A percentile compares a stretch with the other conserved stretches of the same genome.
Conservation (phyloP, 2,329 filamentous ascomycete genomes). For the Talaromyces sp. region DNA sequence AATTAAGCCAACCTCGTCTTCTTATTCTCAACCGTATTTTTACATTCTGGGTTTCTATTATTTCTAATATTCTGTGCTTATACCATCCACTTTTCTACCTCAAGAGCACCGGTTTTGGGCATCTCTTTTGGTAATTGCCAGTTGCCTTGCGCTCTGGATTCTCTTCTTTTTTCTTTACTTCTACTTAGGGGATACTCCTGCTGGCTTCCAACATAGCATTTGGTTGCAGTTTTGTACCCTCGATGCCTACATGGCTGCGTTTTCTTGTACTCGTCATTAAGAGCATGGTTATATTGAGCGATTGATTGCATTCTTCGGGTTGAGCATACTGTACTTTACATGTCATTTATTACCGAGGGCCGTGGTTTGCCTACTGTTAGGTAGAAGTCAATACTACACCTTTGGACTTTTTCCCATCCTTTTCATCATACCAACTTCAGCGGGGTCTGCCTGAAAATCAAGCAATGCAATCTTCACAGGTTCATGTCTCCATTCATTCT, state of each 20-base stretch:
- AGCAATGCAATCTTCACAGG: not conserved
- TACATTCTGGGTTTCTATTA: slow-evolving; percentile 10
- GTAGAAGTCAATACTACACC: slow-evolving; percentile 9
- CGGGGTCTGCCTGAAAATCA: too few relatives aligned
- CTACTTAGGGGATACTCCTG: not conserved
- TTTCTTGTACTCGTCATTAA: slow-evolving; percentile 11
- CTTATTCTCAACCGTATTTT: not conserved
- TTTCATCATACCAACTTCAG: not conserved
- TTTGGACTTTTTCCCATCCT: not conserved
- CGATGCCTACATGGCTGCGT: slow-evolving; percentile 1
- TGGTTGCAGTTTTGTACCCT: not conserved
- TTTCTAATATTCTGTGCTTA: slow-evolving; percentile 17
- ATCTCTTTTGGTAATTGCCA: not conserved
- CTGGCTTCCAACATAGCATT: not conserved
- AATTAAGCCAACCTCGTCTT: slow-evolving; percentile 21
- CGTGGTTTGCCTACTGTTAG: slow-evolving; percentile 3
- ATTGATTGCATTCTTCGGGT: slow-evolving; percentile 23
- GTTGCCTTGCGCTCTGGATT: not conserved
- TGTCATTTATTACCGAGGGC: slow-evolving; percentile 13
- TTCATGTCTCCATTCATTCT: not conserved
- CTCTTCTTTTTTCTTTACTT: slow-evolving; percentile 1
- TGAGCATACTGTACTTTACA: slow-evolving; percentile 19
- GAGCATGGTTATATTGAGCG: slow-evolving; percentile 24
- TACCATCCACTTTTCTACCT: slow-evolving; percentile 13
- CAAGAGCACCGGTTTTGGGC: slow-evolving; percentile 1